Conservation (phyloP, 352 stramenopile genomes). For the Pythium periplocum region DNA sequence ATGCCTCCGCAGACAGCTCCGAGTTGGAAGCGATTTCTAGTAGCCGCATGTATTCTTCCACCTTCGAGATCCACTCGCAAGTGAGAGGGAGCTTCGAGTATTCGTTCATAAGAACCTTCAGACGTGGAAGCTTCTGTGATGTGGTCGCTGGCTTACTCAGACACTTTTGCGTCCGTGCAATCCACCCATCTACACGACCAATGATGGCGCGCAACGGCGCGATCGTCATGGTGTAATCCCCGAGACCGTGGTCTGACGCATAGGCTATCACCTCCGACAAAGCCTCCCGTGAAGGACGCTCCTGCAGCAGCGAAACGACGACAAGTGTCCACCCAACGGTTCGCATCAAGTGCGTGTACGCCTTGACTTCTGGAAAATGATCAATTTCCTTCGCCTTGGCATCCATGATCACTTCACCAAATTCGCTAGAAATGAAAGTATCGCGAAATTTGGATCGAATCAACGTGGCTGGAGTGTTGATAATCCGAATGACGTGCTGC, state of each 20-base stretch:
- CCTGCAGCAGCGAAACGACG: slow-evolving; percentile 68
- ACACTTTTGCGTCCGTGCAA: slow-evolving; percentile 74
- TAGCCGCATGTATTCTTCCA: slow-evolving; percentile 20
- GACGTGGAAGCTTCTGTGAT: slow-evolving; percentile 45
- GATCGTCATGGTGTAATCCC: slow-evolving; percentile 57
- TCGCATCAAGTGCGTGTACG: slow-evolving; percentile 60
- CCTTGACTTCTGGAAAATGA: slow-evolving; percentile 66
- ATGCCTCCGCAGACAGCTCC: too few species aligned
- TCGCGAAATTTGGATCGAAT: slow-evolving; percentile 27
- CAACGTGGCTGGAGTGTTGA: slow-evolving; percentile 45
- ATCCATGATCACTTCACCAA: slow-evolving; percentile 32
- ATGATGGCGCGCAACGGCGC: slow-evolving; percentile 65
- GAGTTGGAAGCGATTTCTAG: slow-evolving; percentile 6
- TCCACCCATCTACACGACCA: slow-evolving; percentile 70
- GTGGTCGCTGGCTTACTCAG: slow-evolving; percentile 58
- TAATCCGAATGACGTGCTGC: slow-evolving; percentile 32
- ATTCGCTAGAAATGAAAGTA: slow-evolving; percentile 44
- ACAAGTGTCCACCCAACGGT: slow-evolving; percentile 70
- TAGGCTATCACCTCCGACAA: slow-evolving; percentile 60
- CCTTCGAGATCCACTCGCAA: slow-evolving; percentile 32
- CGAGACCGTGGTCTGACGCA: slow-evolving; percentile 51
- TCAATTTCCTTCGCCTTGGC: slow-evolving; percentile 46
- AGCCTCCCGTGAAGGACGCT: slow-evolving; percentile 59
- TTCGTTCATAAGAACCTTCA: slow-evolving; percentile 81
- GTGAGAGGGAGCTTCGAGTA: slow-evolving; percentile 86